Evolutionary conservation across 1,139 yeast species (phyloP).

Genomic region (Candida sojae): DNA sequence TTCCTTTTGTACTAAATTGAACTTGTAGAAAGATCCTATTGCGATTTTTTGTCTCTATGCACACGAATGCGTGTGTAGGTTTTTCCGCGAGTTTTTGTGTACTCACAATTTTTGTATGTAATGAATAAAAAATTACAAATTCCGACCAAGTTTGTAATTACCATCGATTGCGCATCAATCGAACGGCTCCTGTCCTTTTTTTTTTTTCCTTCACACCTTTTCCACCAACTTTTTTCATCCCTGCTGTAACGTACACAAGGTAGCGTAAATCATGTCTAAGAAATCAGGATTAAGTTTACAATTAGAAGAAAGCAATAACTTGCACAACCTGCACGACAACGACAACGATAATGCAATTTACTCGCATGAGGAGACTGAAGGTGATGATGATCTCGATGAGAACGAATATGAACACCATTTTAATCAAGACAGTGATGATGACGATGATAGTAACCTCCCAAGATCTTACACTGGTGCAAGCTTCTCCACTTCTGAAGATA

Average conservation of each 20-base stretch:
- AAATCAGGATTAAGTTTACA: constrained; percentile 13
- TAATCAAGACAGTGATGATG: constrained; percentile 21
- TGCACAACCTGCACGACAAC: constrained; percentile 1
- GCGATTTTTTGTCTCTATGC: no score
- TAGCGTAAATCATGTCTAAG: constrained; percentile 2
- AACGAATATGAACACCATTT: constrained; percentile 20
- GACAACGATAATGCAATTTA: constrained; percentile 2
- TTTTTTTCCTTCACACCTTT: no score
- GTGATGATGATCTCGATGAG: constrained; percentile 29
- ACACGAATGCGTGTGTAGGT: no score
- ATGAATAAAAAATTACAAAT: no score
- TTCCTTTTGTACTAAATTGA: no score
- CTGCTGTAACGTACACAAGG: no score
- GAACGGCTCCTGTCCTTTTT: no score
- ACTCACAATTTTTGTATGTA: not conserved
- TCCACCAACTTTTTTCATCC: no score
- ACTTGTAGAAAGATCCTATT: no score
- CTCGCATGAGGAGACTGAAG: constrained; percentile 13
- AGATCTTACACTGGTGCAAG: constrained; percentile 49
- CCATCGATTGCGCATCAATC: no score
- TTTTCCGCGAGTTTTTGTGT: no score
- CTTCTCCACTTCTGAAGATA: constrained; percentile 69
- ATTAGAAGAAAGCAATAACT: constrained; percentile 4
- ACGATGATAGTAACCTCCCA: constrained; percentile 31
- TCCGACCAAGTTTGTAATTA: no score